A percentile compares a stretch with the other conserved stretches of the same genome.
Conservation (phyloP, 169 alveolate species). For the Theileria sp. region DNA sequence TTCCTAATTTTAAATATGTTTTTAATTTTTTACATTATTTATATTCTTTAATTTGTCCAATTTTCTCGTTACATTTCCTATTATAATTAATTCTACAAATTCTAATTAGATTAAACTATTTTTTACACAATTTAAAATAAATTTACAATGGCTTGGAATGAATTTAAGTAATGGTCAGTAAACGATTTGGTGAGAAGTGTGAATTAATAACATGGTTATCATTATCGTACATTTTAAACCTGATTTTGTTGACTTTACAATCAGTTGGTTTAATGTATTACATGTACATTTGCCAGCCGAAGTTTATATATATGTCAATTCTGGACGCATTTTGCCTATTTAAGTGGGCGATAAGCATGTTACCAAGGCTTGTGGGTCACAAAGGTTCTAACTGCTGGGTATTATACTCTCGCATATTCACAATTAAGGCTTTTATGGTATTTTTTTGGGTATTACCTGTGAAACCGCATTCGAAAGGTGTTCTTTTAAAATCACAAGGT, state of each 20-base stretch:
- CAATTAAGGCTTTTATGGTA: constrained; percentile 66
- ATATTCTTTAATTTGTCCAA: too few relatives aligned
- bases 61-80: neutral
- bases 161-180: neutral
- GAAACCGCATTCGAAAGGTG: constrained; percentile 38
- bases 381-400: constrained; percentile 78
- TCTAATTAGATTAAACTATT: too few relatives aligned
- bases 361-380: constrained; percentile 69
- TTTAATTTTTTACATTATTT: neutral
- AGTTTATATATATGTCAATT: constrained; percentile 54
- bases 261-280: constrained; percentile 70
- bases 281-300: constrained; percentile 56
- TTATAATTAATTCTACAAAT: too few relatives aligned
- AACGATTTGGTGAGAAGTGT: constrained; percentile 30
- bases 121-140: too few relatives aligned
- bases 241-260: constrained; percentile 60
- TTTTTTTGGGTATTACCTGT: constrained; percentile 70
- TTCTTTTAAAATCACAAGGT: constrained; percentile 20
- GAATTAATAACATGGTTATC: constrained; percentile 69
- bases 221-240: constrained; percentile 67
- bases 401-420: constrained; percentile 67
- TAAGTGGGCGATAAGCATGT: constrained; percentile 62
- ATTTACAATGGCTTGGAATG: too few relatives aligned
- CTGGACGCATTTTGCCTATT: constrained; percentile 68
- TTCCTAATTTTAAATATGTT: neutral